Conservation (phyloP, 2,329 filamentous ascomycete genomes). For the Paecilomyces sp. region DNA sequence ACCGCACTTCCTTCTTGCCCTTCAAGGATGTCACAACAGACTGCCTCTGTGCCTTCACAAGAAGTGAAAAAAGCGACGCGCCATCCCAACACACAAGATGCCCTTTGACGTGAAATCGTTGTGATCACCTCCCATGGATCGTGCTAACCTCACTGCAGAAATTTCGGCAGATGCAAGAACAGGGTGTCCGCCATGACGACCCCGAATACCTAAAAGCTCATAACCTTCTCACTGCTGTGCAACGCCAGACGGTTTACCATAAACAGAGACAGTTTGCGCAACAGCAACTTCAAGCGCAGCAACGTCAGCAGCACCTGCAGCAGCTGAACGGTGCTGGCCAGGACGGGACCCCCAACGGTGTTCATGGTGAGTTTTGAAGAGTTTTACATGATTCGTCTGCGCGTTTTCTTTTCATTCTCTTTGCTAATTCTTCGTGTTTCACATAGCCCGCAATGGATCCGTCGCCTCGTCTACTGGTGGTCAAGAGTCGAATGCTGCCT, state of each 20-base stretch:
- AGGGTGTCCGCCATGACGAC: slow-evolving; percentile 72
- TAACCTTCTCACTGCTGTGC: slow-evolving; percentile 65
- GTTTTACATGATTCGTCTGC: slow-evolving; percentile 1
- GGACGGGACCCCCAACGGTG: slow-evolving; percentile 31
- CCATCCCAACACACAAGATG: not conserved
- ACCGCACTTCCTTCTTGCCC: not conserved
- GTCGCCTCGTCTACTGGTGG: slow-evolving; percentile 23
- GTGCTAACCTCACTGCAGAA: slow-evolving; percentile 54
- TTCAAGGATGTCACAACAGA: not conserved
- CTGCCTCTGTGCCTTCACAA: not conserved
- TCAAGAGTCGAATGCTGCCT: slow-evolving; percentile 15
- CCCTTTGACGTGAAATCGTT: not conserved
- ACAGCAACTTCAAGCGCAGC: slow-evolving; percentile 37
- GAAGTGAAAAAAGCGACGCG: not conserved
- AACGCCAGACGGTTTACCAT: slow-evolving; percentile 54
- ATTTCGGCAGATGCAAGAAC: slow-evolving; percentile 80
- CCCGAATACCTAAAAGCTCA: slow-evolving; percentile 82
- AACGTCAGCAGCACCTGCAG: slow-evolving; percentile 36
- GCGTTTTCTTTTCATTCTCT: not conserved
- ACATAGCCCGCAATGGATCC: slow-evolving; percentile 28
- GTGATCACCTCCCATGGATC: slow-evolving; percentile 1
- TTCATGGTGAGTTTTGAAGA: slow-evolving; percentile 36
- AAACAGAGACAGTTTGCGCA: slow-evolving; percentile 44
- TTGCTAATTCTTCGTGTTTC: slow-evolving; percentile 6
- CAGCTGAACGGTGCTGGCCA: slow-evolving; percentile 26